These are phyloP conservation scores for Dendrostoma leiphaemia DNA, from an alignment of 2,329 filamentous ascomycete genomes.

Conservation along the genomic window DNA sequence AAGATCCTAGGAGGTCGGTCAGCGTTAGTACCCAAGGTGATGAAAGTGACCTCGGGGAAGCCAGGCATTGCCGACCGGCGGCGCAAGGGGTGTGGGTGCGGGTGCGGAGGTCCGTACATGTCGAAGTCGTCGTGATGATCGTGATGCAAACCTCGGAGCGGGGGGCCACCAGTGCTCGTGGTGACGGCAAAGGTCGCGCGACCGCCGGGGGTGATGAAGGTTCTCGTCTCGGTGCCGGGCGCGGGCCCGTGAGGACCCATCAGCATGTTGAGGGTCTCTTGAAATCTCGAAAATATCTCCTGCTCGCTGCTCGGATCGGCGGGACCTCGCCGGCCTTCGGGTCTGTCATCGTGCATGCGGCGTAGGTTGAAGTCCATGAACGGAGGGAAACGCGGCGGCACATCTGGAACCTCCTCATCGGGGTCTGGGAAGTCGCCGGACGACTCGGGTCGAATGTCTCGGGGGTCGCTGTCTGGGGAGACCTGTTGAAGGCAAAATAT, in stretches of 20 bases:
- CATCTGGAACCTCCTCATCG: conserved; percentile 57
- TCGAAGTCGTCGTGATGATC: conserved; percentile 47
- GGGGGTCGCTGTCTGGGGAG: conserved; percentile 60
- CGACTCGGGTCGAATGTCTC: conserved; percentile 35
- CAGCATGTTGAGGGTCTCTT: conserved; percentile 37
- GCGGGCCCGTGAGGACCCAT: conserved; percentile 31
- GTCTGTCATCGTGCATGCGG: conserved; percentile 6
- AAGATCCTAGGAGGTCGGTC: conserved; percentile 43
- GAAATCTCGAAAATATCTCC: conserved; percentile 40
- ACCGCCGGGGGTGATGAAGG: conserved; percentile 6
- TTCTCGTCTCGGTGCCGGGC: conserved; percentile 13
- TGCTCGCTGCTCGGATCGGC: conserved; percentile 29
- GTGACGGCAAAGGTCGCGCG: conserved; percentile 17
- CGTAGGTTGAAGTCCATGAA: conserved; percentile 42
- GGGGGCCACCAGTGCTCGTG: conserved; percentile 8
- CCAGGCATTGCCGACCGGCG: background rate
- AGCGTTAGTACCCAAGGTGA: conserved; percentile 25
- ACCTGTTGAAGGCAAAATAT: conserved; percentile 39
- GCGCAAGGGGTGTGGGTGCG: conserved; percentile 5
- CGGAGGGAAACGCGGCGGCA: background rate
- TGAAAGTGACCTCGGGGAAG: conserved; percentile 17
- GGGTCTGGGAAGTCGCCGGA: conserved; percentile 47
- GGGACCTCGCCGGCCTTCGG: background rate
- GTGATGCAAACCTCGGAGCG: conserved; percentile 33
- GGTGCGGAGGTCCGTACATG: conserved; percentile 38